A percentile compares a stretch with the other conserved stretches of the same genome.
Conservation (phyloP, 1,284 basidiomycete genomes). For the Xerocomus minutiporus region DNA sequence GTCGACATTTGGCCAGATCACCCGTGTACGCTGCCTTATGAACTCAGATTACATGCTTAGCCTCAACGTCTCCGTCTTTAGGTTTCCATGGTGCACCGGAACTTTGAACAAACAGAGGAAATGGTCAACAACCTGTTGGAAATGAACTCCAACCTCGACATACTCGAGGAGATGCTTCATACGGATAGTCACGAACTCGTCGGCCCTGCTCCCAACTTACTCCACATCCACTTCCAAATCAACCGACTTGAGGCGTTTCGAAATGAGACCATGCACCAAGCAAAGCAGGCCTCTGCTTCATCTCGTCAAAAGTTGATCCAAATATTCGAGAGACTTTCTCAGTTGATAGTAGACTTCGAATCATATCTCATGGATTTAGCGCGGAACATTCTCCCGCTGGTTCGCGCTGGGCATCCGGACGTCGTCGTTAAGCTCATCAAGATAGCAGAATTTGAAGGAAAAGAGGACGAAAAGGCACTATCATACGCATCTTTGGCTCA, state of each 20-base stretch:
- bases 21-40: conserved; percentile 56
- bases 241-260: conserved; percentile 89
- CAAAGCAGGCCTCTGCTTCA: conserved; percentile 75
- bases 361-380: conserved; percentile 80
- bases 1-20: conserved; percentile 88
- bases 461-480: conserved; percentile 88
- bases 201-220: conserved; percentile 83
- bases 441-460: conserved; percentile 90
- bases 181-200: conserved; percentile 70
- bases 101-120: conserved; percentile 92
- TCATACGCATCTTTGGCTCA: background rate
- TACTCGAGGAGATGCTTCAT: conserved; percentile 75
- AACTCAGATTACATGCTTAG: background rate
- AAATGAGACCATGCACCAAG: conserved; percentile 89
- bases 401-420: conserved; percentile 73
- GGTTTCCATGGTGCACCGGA: conserved; percentile 94
- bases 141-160: conserved; percentile 82
- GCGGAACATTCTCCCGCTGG: conserved; percentile 74
- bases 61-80: conserved; percentile 31
- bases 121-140: conserved; percentile 91
- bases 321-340: conserved; percentile 88
- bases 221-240: conserved; percentile 88
- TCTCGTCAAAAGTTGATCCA: conserved; percentile 66
- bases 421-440: conserved; percentile 91
- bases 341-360: conserved; percentile 81